Conservation (phyloP, 495 filamentous ascomycete species). For the Lophiotrema nucula region DNA sequence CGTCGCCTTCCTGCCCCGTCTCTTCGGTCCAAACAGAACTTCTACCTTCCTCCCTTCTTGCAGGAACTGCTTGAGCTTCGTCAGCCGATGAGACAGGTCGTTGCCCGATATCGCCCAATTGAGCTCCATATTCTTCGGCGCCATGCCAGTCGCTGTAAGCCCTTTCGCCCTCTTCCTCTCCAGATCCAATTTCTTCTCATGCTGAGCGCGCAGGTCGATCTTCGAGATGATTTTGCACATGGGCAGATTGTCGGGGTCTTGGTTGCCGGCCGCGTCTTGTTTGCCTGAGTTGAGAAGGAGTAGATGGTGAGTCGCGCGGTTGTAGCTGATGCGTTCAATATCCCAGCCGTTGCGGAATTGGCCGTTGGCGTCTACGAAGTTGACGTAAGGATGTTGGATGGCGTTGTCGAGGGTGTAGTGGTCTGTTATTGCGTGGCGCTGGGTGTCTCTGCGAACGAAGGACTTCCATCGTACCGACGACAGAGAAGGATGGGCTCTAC, state of each 20-base stretch:
- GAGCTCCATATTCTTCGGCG: slow-evolving; percentile 71
- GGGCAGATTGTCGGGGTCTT: slow-evolving; percentile 38
- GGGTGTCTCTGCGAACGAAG: slow-evolving; percentile 14
- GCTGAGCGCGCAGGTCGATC: slow-evolving; percentile 40
- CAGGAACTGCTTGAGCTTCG: slow-evolving; percentile 37
- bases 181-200: slow-evolving; percentile 35
- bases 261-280: slow-evolving; percentile 13
- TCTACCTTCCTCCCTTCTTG: slow-evolving; percentile 42
- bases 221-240: slow-evolving; percentile 68
- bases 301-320: slow-evolving; percentile 54
- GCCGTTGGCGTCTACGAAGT: slow-evolving; percentile 54
- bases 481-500: slow-evolving; percentile 2
- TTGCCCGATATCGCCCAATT: slow-evolving; percentile 73
- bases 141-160: neutral
- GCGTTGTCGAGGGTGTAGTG: slow-evolving; percentile 33
- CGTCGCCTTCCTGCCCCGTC: slow-evolving; percentile 37
- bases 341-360: slow-evolving; percentile 47
- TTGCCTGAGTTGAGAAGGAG: slow-evolving; percentile 52
- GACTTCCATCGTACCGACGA: slow-evolving; percentile 16
- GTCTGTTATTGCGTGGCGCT: slow-evolving; percentile 23
- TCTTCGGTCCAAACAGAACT: slow-evolving; percentile 39
- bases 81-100: slow-evolving; percentile 39
- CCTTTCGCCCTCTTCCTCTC: slow-evolving; percentile 37
- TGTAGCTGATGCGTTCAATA: slow-evolving; percentile 46
- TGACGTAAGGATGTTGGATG: slow-evolving; percentile 40